Conservation (phyloP, 139 green algal genomes). For the Chlorokybus atmophyticus region DNA sequence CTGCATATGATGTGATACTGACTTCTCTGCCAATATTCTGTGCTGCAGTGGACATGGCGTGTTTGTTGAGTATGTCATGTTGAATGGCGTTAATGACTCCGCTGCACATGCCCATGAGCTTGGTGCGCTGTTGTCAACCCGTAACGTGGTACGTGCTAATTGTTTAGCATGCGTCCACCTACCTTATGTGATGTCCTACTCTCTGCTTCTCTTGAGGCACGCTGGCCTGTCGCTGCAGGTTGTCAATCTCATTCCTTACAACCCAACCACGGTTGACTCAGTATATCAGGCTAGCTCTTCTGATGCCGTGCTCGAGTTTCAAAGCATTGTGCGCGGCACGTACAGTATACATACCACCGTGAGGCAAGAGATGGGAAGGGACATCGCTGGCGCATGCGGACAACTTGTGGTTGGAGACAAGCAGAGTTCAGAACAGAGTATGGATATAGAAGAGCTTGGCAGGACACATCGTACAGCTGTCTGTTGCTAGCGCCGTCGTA, state of each 20-base stretch:
- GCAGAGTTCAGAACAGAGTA: too few relatives aligned
- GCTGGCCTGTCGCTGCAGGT: too few relatives aligned
- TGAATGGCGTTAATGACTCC: slow-evolving; percentile 68
- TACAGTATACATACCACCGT: slow-evolving; percentile 69
- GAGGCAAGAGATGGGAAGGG: slow-evolving; percentile 79
- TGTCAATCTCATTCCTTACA: slow-evolving; percentile 88
- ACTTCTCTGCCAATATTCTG: background rate
- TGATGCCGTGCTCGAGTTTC: slow-evolving; percentile 41
- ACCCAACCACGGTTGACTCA: slow-evolving; percentile 37
- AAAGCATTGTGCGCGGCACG: slow-evolving; percentile 40
- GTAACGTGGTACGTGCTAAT: slow-evolving; percentile 39
- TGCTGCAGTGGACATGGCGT: slow-evolving; percentile 30
- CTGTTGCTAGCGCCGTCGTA: too few relatives aligned
- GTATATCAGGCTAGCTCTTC: slow-evolving; percentile 12
- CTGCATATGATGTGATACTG: background rate
- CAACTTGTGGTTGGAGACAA: slow-evolving; percentile 80
- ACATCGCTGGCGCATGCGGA: slow-evolving; percentile 72
- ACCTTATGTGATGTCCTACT: too few relatives aligned
- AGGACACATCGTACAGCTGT: too few relatives aligned
- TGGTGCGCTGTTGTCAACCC: slow-evolving; percentile 31
- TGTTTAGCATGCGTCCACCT: background rate
- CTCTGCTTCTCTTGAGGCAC: too few relatives aligned
- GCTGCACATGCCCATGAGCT: slow-evolving; percentile 55
- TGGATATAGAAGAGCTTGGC: too few relatives aligned
- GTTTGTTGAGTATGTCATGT: slow-evolving; percentile 92